Conservation (phyloP, 306 rosid species). For the Vigna reflexopilosa region DNA sequence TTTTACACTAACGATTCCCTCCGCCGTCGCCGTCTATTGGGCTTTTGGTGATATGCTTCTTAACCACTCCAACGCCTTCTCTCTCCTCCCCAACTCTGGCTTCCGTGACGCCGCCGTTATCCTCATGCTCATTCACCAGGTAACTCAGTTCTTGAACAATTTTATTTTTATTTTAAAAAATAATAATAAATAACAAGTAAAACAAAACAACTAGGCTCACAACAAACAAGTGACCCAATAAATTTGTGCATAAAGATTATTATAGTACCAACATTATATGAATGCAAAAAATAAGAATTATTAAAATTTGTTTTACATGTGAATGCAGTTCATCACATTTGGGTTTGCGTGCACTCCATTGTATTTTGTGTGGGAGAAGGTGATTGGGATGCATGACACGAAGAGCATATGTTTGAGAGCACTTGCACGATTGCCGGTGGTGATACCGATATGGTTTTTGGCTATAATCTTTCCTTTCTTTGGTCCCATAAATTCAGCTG, state of each 20-base stretch:
- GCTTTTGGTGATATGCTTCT: conserved; percentile 87
- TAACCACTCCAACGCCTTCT: conserved; percentile 82
- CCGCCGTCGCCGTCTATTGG: conserved; percentile 86
- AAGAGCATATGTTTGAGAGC: conserved; percentile 16
- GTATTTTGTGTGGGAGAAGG: conserved; percentile 28
- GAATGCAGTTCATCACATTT: conserved; percentile 87
- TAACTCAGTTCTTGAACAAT: neutral
- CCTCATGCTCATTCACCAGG: conserved; percentile 96
- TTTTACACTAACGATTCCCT: conserved; percentile 82
- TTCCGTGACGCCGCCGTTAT: conserved; percentile 91
- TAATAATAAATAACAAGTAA: neutral
- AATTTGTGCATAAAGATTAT: too few relatives aligned
- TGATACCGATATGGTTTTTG: conserved; percentile 39
- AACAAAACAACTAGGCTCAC: neutral
- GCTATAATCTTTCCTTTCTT: conserved; percentile 95
- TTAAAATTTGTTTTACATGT: too few relatives aligned
- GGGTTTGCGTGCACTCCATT: conserved; percentile 99
- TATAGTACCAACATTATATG: too few relatives aligned
- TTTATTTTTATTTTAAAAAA: neutral
- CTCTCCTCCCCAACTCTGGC: conserved; percentile 70
- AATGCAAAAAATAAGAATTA: too few relatives aligned
- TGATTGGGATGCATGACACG: conserved; percentile 18
- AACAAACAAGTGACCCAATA: neutral
- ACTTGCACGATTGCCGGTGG: conserved; percentile 21
- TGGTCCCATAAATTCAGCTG: conserved; percentile 93